A percentile compares a stretch with the other conserved stretches of the same genome.
Evolutionary conservation across 2,329 filamentous ascomycete species (phyloP).

Genomic region (Scedosporium apiospermum): DNA sequence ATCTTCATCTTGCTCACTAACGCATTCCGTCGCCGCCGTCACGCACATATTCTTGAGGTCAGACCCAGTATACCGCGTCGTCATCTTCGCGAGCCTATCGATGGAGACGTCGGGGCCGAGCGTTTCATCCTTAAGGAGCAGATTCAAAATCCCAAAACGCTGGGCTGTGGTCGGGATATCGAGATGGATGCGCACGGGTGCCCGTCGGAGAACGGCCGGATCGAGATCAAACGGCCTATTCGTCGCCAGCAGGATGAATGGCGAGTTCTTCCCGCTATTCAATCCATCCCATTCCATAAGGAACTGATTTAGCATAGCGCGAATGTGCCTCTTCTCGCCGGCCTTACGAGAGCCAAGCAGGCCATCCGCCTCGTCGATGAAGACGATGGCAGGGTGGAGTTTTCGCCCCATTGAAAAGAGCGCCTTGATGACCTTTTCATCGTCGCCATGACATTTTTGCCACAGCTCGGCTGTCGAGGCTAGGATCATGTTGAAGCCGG

Average conservation of each 20-base stretch:
- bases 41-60: slow-evolving; percentile 98
- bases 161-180: slow-evolving; percentile 97
- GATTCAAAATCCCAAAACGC: slow-evolving; percentile 92
- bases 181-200: slow-evolving; percentile 89
- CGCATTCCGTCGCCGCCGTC: slow-evolving; percentile 51
- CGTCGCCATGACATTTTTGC: slow-evolving; percentile 99
- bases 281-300: slow-evolving; percentile 98
- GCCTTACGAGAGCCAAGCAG: slow-evolving; percentile 96
- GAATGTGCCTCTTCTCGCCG: slow-evolving; percentile 86
- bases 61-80: slow-evolving; percentile 96
- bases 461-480: slow-evolving; percentile 98
- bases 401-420: slow-evolving; percentile 94
- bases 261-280: slow-evolving; percentile 99
- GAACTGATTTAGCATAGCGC: slow-evolving; percentile 86
- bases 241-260: slow-evolving; percentile 93
- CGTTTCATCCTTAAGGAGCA: slow-evolving; percentile 98
- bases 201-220: slow-evolving; percentile 68
- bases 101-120: slow-evolving; percentile 94
- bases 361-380: slow-evolving; percentile 98
- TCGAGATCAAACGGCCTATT: slow-evolving; percentile 97
- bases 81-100: slow-evolving; percentile 98
- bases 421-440: slow-evolving; percentile 88
- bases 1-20: neutral
- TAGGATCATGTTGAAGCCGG: slow-evolving; percentile 93
- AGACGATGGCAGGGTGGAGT: slow-evolving; percentile 96